Evolutionary conservation across 345 rosid species (phyloP), one percentile per base, ranked within the genome.

Genomic region (Corymbia maculata): DNA sequence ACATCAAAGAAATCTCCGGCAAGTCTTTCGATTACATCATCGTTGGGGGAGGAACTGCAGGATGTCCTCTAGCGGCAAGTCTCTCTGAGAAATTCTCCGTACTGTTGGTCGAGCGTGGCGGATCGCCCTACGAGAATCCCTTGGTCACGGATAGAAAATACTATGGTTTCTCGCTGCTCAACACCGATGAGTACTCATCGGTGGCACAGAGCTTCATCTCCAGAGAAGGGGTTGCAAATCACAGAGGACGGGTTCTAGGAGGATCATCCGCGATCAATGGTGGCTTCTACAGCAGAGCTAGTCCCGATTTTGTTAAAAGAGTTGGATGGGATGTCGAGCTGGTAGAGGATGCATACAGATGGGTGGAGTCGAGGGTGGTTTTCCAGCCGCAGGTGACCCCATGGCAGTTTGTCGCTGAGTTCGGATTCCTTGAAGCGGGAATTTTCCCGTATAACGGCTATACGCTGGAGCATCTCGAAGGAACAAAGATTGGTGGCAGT

Each of bases 401-500:
- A 61, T 95, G 97, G 98, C 97, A 95, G 91, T 89, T 91, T 50
- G 93, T 92, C 21, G 91, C 94, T 36, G 92, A 93, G 85, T 95
- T 93, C 44, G 96, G 95, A 57, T 94, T 96, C 80, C 96, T 95
- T 61, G 97, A 96, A 92, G 96, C 97, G 16, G 97, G 98, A 9
- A 86, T 97, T 85, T 85, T 89, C 64, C 99, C 98, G 4, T 93
- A 93, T 13, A 95, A 95, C 28, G 97, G 97, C 30, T 95, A 90
- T 79, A 96, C 88, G 82, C 90, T 94, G 91, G 98, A 94, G 30
- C 99, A 97, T 86, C 85, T 92, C 24, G 91, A 93, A 85, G 98
- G 97, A 70, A 97, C 98, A 47, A 96, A 95, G 90, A 94, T 97
- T 13, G 95, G 98, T 79, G 98, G 95, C 70, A 95, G 93, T 57